Percentiles rank a stretch among this genome's conserved stretches.
Evolutionary conservation across 2,329 filamentous ascomycete genomes (phyloP).

Genomic region (Zarea fungicola): DNA sequence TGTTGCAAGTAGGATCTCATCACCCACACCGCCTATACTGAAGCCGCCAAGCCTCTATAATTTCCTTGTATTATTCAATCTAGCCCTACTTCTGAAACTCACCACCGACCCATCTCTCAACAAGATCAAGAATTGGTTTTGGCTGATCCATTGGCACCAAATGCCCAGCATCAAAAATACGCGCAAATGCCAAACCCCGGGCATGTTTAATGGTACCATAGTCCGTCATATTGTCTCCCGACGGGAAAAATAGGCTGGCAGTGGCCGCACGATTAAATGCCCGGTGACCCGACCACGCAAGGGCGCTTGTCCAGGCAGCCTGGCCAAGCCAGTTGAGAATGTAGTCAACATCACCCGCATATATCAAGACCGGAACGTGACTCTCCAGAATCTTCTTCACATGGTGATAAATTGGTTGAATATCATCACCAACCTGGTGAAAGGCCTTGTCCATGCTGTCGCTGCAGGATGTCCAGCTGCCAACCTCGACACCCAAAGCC

Average conservation of each 20-base stretch:
- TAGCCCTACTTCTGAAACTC: slow-evolving; percentile 58
- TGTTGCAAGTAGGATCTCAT: too few relatives aligned
- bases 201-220: slow-evolving; percentile 79
- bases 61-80: too few relatives aligned
- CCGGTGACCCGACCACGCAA: slow-evolving; percentile 88
- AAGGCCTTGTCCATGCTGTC: slow-evolving; percentile 99
- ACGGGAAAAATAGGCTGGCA: slow-evolving; percentile 52
- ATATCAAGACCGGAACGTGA: slow-evolving; percentile 83
- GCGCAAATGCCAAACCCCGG: slow-evolving; percentile 92
- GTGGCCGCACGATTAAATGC: slow-evolving; percentile 67
- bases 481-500: slow-evolving; percentile 84
- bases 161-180: slow-evolving; percentile 83
- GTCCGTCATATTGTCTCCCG: slow-evolving; percentile 27
- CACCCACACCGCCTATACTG: too few relatives aligned
- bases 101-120: slow-evolving; percentile 89
- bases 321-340: slow-evolving; percentile 99
- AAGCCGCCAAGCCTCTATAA: too few relatives aligned
- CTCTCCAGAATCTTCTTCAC: slow-evolving; percentile 80
- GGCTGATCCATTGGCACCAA: slow-evolving; percentile 98
- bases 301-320: slow-evolving; percentile 86
- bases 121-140: slow-evolving; percentile 79
- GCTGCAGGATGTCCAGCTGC: slow-evolving; percentile 92
- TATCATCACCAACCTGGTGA: slow-evolving; percentile 96
- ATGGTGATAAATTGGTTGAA: slow-evolving; percentile 92
- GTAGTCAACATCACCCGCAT: slow-evolving; percentile 83